Conservation (phyloP, 805 yeast genomes). For the Metschnikowia cerradonensis region DNA sequence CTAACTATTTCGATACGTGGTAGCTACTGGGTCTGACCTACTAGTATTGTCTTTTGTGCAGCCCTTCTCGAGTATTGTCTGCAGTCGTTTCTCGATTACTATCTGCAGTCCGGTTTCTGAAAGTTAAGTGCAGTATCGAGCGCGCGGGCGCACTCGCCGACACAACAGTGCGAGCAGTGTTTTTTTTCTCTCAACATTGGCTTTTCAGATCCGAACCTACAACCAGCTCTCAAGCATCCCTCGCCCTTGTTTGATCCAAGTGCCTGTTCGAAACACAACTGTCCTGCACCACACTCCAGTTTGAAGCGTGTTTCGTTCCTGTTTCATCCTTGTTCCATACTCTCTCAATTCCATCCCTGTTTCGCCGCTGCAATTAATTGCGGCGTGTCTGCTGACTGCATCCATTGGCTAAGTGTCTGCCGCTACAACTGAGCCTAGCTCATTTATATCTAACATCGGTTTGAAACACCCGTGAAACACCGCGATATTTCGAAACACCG, state of each 20-base stretch:
- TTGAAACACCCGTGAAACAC: not conserved
- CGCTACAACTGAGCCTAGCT: not conserved
- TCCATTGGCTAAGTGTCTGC: not conserved
- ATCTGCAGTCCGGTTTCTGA: not conserved
- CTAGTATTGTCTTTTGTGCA: not conserved
- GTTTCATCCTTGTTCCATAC: not conserved
- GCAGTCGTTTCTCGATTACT: not conserved
- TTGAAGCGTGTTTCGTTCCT: not conserved
- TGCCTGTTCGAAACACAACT: not conserved
- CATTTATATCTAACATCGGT: not conserved
- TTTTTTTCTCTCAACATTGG: constrained; percentile 6
- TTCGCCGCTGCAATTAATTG: not conserved
- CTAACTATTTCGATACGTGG: no score
- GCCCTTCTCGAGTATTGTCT: not conserved
- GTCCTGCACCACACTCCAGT: not conserved
- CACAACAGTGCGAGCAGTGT: constrained; percentile 5
- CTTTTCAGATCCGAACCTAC: constrained; percentile 3
- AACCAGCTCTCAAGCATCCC: not conserved
- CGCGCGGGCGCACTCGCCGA: constrained; percentile 5
- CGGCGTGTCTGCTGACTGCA: constrained; percentile 2
- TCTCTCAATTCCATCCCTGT: not conserved
- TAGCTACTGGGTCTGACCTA: no score
- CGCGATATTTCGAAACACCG: not conserved
- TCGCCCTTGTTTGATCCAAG: constrained; percentile 2
- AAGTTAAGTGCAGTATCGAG: not conserved